Conservation (phyloP, 225 moss, liverwort and hornwort species). For the Sphagnum contortum region DNA sequence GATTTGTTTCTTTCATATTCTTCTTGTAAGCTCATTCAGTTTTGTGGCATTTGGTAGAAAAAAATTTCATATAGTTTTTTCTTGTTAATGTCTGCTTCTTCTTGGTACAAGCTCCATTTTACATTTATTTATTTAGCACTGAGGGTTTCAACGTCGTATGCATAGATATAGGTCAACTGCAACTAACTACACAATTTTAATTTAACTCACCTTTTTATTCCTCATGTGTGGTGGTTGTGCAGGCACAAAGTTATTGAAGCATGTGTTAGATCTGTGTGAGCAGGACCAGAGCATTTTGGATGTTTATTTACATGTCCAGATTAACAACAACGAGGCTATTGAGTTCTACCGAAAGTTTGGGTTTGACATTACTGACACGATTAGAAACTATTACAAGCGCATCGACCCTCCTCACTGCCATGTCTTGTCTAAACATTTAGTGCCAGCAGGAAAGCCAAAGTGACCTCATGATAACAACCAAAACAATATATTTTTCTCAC, state of each 20-base stretch:
- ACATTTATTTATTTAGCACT: no score
- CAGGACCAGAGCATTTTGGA: conserved; percentile 64
- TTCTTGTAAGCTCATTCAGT: no score
- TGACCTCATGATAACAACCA: conserved; percentile 18
- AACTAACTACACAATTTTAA: no score
- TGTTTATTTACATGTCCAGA: conserved; percentile 94
- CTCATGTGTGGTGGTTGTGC: conserved; percentile 8
- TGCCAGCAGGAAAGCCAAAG: conserved; percentile 14
- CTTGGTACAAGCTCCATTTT: no score
- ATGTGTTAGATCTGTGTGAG: conserved; percentile 77
- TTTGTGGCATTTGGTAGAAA: no score
- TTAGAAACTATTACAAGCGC: conserved; percentile 90
- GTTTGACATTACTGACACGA: conserved; percentile 72
- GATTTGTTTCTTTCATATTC: no score
- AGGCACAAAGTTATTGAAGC: conserved; percentile 87
- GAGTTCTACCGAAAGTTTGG: conserved; percentile 76
- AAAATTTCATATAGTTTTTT: no score
- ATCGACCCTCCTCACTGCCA: conserved; percentile 94
- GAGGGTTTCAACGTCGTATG: no score
- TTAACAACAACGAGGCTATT: conserved; percentile 81
- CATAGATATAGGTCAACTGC: no score
- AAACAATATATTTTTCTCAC: no score
- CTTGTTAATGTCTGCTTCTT: no score
- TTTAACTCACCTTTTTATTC: not conserved
- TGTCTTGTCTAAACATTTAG: conserved; percentile 59